These are phyloP conservation scores for Trametes gibbosa DNA, from an alignment of 768 basidiomycete species.

Conservation along the genomic window DNA sequence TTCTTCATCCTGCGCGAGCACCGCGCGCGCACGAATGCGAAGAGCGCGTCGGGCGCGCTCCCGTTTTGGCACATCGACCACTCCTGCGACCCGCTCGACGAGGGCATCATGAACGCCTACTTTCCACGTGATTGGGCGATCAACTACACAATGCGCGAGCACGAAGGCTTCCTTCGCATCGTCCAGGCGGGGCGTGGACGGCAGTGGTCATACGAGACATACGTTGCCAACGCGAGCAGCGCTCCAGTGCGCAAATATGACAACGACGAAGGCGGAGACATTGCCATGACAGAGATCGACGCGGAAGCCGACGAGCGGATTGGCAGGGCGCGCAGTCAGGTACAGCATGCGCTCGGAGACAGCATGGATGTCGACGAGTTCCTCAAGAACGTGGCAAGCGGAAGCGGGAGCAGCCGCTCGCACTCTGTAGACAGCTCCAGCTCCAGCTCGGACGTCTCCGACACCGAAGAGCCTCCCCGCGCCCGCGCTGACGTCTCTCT, in stretches of 20 bases:
- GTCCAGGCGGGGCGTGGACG: background rate
- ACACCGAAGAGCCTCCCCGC: background rate
- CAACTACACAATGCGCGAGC: background rate
- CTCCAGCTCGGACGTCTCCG: background rate
- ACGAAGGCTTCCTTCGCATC: background rate
- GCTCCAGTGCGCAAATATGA: too few relatives aligned
- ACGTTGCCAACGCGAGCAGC: constrained; percentile 34
- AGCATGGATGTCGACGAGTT: constrained; percentile 16
- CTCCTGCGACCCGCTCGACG: constrained; percentile 27
- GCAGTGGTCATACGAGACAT: constrained; percentile 40
- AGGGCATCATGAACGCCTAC: constrained; percentile 43
- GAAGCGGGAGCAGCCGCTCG: background rate
- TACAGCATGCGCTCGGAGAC: constrained; percentile 4
- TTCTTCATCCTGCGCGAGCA: constrained; percentile 61
- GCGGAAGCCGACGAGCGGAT: background rate
- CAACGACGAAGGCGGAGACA: constrained; percentile 37
- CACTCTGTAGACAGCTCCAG: constrained; percentile 10
- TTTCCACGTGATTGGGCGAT: constrained; percentile 25
- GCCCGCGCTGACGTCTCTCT: constrained; percentile 47
- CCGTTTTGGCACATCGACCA: background rate
- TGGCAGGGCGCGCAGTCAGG: background rate
- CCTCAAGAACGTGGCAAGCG: constrained; percentile 1
- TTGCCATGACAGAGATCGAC: constrained; percentile 8
- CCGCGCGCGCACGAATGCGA: constrained; percentile 30
- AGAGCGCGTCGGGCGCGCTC: constrained; percentile 14